Evolutionary conservation across 495 filamentous ascomycete genomes (phyloP), one percentile per base, ranked within the genome.

Genomic region (Filosporella fistucella): DNA sequence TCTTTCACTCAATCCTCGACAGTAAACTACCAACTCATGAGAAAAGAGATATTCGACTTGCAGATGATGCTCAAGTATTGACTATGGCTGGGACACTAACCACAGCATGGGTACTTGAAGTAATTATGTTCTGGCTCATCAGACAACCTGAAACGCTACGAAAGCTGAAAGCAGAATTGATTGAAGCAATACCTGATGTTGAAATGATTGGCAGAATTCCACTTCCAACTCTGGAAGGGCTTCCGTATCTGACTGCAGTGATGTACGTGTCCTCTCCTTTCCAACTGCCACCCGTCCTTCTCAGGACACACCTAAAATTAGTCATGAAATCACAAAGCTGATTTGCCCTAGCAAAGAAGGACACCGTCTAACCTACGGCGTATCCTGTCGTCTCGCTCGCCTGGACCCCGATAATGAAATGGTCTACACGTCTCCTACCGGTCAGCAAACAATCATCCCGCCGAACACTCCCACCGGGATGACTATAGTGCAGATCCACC

Each of bases 311-410:
- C 30, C 32, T 36, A 23, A 47, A 14, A 33, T 37, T n/a, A 16
- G 32, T 29, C 20, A 13, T 47, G 33, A 47, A 21, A 17, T 47
- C 25, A 3, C 0, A 14, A 7, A 3, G 16, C 10, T 38, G 18
- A 8, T 55, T 71, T n/a, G n/a, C n/a, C n/a, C n/a, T n/a, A n/a
- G n/a, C 20, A 55, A 64, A 26, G 69, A 74, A 46, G 60, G 59
- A 5, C 16, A 34, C 13, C 36, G 71, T 11, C 56, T 75, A n/a
- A 65, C 64, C 1, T 68, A 67, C 24, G 71, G 68, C 13, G 62
- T 63, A 13, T 56, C 58, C 10, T 48, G 22, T 12, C 45, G 45
- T 17, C 36, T 39, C 1, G 35, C 25, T 16, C 45, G 45, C 20
- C 23, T 66, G n/a, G 22, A 32, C 5, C 67, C 58, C 33, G 42